A percentile compares a stretch with the other conserved stretches of the same genome.
Conservation (phyloP, 371 early-diverging fungal species). For the Nematocida major region DNA sequence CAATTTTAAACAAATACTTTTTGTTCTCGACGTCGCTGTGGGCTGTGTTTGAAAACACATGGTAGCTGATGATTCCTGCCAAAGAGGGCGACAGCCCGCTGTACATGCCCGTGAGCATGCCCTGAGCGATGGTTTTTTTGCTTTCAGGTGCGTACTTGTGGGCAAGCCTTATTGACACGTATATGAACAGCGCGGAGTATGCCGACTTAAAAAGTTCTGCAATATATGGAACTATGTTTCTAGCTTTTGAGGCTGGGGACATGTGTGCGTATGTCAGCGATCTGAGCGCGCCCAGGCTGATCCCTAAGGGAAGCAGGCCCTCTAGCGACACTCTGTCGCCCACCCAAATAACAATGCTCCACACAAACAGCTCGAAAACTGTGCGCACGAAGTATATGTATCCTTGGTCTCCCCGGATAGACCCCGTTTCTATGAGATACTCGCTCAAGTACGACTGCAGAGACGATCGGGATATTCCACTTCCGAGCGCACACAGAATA, state of each 20-base stretch:
- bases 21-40: neutral
- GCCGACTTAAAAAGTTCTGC: conserved; percentile 44
- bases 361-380: conserved; percentile 34
- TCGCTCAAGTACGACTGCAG: conserved; percentile 40
- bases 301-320: conserved; percentile 14
- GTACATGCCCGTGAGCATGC: conserved; percentile 41
- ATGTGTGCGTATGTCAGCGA: conserved; percentile 19
- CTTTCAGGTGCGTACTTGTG: conserved; percentile 16
- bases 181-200: conserved; percentile 48
- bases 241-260: neutral
- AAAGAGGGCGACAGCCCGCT: conserved; percentile 48
- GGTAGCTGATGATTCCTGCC: conserved; percentile 25
- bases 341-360: conserved; percentile 40
- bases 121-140: conserved; percentile 39
- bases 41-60: conserved; percentile 16
- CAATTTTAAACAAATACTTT: conserved; percentile 17
- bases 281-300: conserved; percentile 12
- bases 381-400: conserved; percentile 44
- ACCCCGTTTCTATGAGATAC: conserved; percentile 2
- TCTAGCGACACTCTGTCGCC: conserved; percentile 21
- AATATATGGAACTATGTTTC: conserved; percentile 4
- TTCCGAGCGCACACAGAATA: conserved; percentile 21
- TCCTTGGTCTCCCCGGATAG: neutral
- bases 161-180: conserved; percentile 16
- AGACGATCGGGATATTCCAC: conserved; percentile 44